phyloP scores from a whole-genome alignment of 352 stramenopile species.

The Phytophthora foliorum region DNA sequence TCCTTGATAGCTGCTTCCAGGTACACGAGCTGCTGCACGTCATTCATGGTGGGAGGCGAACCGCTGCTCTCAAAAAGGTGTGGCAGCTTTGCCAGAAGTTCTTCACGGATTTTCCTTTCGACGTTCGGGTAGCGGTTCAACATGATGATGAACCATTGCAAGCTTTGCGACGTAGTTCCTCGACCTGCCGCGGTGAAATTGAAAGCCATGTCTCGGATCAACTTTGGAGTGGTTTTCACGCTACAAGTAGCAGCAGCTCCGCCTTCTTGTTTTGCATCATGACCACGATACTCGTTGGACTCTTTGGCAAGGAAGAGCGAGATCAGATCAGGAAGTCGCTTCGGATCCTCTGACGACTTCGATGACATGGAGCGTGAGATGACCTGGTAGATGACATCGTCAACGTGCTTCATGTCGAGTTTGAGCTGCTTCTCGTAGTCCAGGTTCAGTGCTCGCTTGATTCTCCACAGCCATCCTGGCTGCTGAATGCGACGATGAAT shows the following conservation, averaged over 20 bases:
- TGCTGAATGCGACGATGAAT: constrained; percentile 58
- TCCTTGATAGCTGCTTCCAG: constrained; percentile 72
- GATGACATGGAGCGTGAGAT: constrained; percentile 51
- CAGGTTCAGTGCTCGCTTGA: constrained; percentile 39
- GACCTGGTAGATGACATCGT: constrained; percentile 54
- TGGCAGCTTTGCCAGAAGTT: constrained; percentile 52
- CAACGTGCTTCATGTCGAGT: constrained; percentile 42
- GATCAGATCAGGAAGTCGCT: constrained; percentile 41
- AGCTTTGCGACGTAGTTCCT: constrained; percentile 70
- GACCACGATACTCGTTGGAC: constrained; percentile 35
- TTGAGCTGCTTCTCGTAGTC: constrained; percentile 51
- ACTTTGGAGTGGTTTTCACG: constrained; percentile 40
- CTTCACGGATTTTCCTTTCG: constrained; percentile 54
- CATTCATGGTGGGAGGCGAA: constrained; percentile 45
- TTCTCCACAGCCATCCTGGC: constrained; percentile 57
- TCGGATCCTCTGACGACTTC: constrained; percentile 19
- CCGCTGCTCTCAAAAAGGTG: constrained; percentile 37
- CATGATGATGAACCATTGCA: constrained; percentile 83
- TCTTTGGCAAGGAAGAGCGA: constrained; percentile 57
- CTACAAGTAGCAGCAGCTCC: constrained; percentile 11
- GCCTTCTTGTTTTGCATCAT: constrained; percentile 19
- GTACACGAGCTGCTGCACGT: constrained; percentile 67
- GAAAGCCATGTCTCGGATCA: constrained; percentile 78
- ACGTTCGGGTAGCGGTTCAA: constrained; percentile 66
- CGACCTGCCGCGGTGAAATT: constrained; percentile 79